A percentile compares a stretch with the other conserved stretches of the same genome.
These are phyloP conservation scores for Nemania abortiva DNA, from an alignment of 2,329 filamentous ascomycete genomes.

Conservation along the genomic window DNA sequence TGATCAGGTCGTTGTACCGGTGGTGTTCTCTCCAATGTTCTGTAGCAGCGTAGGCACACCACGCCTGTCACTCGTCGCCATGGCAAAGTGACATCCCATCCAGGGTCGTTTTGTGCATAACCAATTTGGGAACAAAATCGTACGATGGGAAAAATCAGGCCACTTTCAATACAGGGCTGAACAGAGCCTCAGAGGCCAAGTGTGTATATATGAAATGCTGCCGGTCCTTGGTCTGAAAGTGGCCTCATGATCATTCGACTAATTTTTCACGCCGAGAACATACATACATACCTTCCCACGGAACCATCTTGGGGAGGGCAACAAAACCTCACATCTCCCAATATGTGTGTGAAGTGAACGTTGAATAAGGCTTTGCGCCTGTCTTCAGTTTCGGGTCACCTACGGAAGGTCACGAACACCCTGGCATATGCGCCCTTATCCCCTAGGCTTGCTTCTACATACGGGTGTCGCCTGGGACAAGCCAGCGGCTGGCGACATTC, in stretches of 20 bases:
- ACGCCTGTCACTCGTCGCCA: background rate
- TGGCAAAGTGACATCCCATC: constrained; percentile 28
- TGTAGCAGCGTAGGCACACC: background rate
- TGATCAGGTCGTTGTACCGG: background rate
- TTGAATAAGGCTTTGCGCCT: constrained; percentile 8
- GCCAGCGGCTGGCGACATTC: constrained; percentile 5
- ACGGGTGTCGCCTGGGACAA: constrained; percentile 2
- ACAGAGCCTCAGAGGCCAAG: constrained; percentile 30
- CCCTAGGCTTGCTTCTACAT: constrained; percentile 1
- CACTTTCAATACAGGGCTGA: constrained; percentile 33
- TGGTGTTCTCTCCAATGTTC: background rate
- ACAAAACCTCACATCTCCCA: constrained; percentile 13
- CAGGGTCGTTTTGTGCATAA: constrained; percentile 31
- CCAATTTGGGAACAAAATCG: constrained; percentile 25
- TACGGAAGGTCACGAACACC: constrained; percentile 10
- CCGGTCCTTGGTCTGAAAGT: constrained; percentile 25
- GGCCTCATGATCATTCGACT: constrained; percentile 35
- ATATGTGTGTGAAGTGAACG: constrained; percentile 6
- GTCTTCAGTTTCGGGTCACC: constrained; percentile 11
- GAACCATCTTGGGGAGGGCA: constrained; percentile 6
- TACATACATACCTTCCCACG: constrained; percentile 2
- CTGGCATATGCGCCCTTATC: constrained; percentile 22
- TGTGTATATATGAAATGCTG: constrained; percentile 32
- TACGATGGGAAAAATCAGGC: constrained; percentile 39
- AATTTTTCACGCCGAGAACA: constrained; percentile 10